A percentile compares a stretch with the other conserved stretches of the same genome.
Evolutionary conservation across 192 early-diverging fungal species (phyloP).

Genomic region (Umbelopsis vinacea): DNA sequence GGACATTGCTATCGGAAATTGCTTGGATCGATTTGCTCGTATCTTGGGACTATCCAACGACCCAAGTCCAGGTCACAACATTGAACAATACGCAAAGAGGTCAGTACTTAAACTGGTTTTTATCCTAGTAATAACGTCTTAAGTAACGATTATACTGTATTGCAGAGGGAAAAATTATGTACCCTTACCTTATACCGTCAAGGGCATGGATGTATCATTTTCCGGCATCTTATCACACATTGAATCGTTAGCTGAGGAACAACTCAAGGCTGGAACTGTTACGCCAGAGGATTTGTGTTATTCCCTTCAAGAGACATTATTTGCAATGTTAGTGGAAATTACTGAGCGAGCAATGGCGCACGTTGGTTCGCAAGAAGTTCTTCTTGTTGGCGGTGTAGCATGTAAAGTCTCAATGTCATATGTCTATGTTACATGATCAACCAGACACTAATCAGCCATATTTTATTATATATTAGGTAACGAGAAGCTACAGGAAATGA

Average conservation of each 20-base stretch:
- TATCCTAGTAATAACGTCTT: too few relatives aligned
- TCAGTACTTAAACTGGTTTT: constrained; percentile 30
- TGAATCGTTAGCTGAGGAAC: constrained; percentile 72
- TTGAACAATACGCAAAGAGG: constrained; percentile 94
- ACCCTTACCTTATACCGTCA: constrained; percentile 95
- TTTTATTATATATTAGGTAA: too few relatives aligned
- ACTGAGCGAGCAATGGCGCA: constrained; percentile 99
- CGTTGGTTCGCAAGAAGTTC: constrained; percentile 85
- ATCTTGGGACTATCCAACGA: constrained; percentile 93
- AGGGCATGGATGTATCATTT: constrained; percentile 99
- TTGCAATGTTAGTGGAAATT: constrained; percentile 99
- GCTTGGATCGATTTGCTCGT: constrained; percentile 96
- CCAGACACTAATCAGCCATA: constrained; percentile 9
- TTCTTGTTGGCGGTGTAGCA: constrained; percentile 97
- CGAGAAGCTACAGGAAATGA: constrained; percentile 94
- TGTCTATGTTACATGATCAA: background rate
- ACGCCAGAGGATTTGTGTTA: constrained; percentile 94
- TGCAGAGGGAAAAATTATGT: constrained; percentile 80
- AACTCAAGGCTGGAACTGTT: constrained; percentile 52
- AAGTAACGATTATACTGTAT: background rate
- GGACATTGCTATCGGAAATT: constrained; percentile 98
- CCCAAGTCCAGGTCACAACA: constrained; percentile 97
- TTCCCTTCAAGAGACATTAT: constrained; percentile 95
- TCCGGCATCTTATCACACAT: constrained; percentile 93
- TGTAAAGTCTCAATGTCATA: constrained; percentile 55